phyloP scores from a whole-genome alignment of 2,329 filamentous ascomycete genomes.

The Daldinia sp. region DNA sequence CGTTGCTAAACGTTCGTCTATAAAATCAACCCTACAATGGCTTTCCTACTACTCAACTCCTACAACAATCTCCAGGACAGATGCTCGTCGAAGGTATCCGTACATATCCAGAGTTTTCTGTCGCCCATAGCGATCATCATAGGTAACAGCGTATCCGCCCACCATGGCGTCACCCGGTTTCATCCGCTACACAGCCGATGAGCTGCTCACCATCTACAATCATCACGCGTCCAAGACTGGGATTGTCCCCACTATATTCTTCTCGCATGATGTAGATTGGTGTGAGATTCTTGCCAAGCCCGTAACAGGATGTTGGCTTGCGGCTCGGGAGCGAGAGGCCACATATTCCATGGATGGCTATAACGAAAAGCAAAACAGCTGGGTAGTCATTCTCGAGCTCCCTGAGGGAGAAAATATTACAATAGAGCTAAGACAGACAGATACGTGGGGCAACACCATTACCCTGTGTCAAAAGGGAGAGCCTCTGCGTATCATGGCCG shows the following conservation, averaged over 20 bases:
- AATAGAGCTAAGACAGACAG: constrained; percentile 9
- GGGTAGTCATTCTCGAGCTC: constrained; percentile 19
- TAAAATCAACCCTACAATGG: not conserved
- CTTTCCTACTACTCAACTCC: not conserved
- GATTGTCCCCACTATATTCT: constrained; percentile 5
- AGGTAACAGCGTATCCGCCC: not conserved
- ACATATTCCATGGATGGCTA: not conserved
- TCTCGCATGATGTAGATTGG: constrained; percentile 4
- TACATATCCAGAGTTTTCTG: no score
- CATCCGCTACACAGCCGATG: constrained; percentile 4
- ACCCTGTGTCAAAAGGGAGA: constrained; percentile 4
- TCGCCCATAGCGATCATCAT: not conserved
- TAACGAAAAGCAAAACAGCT: constrained; percentile 8
- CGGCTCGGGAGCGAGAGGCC: constrained; percentile 9
- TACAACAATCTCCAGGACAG: not conserved
- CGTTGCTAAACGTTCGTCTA: not conserved
- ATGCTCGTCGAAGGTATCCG: not conserved
- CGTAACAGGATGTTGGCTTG: constrained; percentile 17
- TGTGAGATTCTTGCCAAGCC: not conserved
- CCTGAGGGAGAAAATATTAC: not conserved
- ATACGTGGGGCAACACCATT: constrained; percentile 7
- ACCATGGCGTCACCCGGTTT: not conserved
- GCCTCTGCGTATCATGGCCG: not conserved
- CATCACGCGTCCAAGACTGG: not conserved
- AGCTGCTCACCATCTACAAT: not conserved